Percentiles rank a stretch among this genome's conserved stretches.
Evolutionary conservation across 495 filamentous ascomycete species (phyloP).

Genomic region (Neurospora africana): DNA sequence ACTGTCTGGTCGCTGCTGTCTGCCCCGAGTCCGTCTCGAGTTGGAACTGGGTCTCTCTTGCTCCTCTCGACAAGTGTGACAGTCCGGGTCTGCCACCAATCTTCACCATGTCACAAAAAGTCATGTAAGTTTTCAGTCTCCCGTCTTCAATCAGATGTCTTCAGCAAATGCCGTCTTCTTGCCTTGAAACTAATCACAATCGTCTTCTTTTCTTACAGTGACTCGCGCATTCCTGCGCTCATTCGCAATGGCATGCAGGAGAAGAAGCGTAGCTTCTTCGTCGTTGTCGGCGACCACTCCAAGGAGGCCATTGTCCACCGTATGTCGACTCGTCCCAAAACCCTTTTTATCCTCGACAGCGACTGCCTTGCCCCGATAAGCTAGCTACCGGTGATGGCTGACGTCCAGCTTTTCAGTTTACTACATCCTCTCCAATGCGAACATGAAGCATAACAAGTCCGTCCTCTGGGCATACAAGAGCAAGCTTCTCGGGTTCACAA

Average conservation of each 20-base stretch:
- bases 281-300: constrained; percentile 87
- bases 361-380: neutral
- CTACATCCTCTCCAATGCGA: constrained; percentile 80
- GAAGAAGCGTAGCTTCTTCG: constrained; percentile 96
- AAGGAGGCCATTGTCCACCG: constrained; percentile 93
- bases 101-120: neutral
- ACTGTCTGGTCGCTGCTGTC: neutral
- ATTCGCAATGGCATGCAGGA: constrained; percentile 93
- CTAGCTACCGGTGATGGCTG: neutral
- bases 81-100: neutral
- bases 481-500: constrained; percentile 86
- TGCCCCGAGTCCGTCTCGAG: neutral
- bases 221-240: constrained; percentile 90
- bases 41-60: neutral
- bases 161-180: neutral
- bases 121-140: neutral
- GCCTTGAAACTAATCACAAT: neutral
- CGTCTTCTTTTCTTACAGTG: constrained; percentile 34
- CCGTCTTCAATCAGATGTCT: neutral
- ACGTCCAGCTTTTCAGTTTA: constrained; percentile 43
- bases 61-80: neutral
- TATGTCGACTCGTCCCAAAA: neutral
- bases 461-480: constrained; percentile 99
- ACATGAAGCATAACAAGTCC: constrained; percentile 92
- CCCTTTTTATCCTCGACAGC: neutral